These are phyloP conservation scores for Paecilomyces dactylethromorphus DNA, from an alignment of 2,329 filamentous ascomycete genomes.

Conservation along the genomic window DNA sequence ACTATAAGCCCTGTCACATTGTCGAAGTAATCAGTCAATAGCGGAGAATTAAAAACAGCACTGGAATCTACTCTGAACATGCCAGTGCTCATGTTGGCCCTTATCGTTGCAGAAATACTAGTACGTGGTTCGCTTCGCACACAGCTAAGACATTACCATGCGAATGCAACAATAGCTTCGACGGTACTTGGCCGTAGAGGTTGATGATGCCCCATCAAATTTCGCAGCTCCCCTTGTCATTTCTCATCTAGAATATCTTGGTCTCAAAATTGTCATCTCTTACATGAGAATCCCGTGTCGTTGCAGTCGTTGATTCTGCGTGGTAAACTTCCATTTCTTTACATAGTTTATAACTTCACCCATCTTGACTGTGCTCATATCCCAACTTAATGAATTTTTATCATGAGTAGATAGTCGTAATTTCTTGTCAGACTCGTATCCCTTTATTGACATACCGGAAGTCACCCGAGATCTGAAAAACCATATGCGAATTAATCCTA, in stretches of 20 bases:
- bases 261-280: not conserved
- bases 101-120: not conserved
- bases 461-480: not conserved
- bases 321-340: not conserved
- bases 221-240: not conserved
- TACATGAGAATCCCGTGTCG: not conserved
- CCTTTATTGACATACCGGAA: not conserved
- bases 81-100: not conserved
- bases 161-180: not conserved
- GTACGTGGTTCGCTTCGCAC: not conserved
- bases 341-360: not conserved
- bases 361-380: not conserved
- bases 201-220: not conserved
- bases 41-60: not conserved
- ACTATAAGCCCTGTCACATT: not conserved
- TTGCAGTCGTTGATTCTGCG: not conserved
- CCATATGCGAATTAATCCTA: not conserved
- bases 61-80: not conserved
- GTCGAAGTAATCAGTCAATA: not conserved
- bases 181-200: not conserved
- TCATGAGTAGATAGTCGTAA: not conserved
- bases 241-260: not conserved
- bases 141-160: not conserved
- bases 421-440: not conserved
- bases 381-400: not conserved